These are phyloP conservation scores for Stygiomarasmius scandens DNA, from an alignment of 1,284 basidiomycete species.

Conservation along the genomic window DNA sequence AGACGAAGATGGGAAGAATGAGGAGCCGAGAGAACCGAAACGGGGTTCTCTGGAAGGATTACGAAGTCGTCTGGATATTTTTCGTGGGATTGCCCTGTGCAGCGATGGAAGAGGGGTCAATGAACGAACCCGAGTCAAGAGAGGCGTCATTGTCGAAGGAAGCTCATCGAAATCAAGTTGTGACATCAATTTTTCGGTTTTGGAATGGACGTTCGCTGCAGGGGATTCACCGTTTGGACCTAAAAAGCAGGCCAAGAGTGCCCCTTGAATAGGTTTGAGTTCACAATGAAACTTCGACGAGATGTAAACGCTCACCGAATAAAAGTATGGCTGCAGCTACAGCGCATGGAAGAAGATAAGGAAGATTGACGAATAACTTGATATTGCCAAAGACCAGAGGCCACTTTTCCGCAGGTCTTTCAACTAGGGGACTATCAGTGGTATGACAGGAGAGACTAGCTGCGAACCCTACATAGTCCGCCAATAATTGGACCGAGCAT, in stretches of 20 bases:
- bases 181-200: slow-evolving; percentile 65
- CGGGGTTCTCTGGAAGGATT: slow-evolving; percentile 48
- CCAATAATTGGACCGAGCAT: slow-evolving; percentile 89
- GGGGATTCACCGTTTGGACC: slow-evolving; percentile 90
- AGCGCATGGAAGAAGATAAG: slow-evolving; percentile 89
- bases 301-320: slow-evolving; percentile 53
- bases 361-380: slow-evolving; percentile 79
- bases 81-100: slow-evolving; percentile 16
- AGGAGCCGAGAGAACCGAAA: slow-evolving; percentile 53
- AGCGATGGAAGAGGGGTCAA: too few species aligned
- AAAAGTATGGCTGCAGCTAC: slow-evolving; percentile 80
- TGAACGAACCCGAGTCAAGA: too few species aligned
- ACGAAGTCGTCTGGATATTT: slow-evolving; percentile 24
- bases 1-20: slow-evolving; percentile 66
- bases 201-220: slow-evolving; percentile 78
- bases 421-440: too few species aligned
- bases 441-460: too few species aligned
- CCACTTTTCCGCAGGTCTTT: slow-evolving; percentile 86
- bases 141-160: slow-evolving; percentile 28
- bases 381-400: slow-evolving; percentile 70
- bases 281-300: too few species aligned
- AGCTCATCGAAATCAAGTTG: slow-evolving; percentile 43
- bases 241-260: slow-evolving; percentile 86
- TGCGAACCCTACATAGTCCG: too few species aligned
- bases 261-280: slow-evolving; percentile 53